Base-by-base conservation (phyloP, 345 rosid genomes). In the Alliaria petiolata region DNA sequence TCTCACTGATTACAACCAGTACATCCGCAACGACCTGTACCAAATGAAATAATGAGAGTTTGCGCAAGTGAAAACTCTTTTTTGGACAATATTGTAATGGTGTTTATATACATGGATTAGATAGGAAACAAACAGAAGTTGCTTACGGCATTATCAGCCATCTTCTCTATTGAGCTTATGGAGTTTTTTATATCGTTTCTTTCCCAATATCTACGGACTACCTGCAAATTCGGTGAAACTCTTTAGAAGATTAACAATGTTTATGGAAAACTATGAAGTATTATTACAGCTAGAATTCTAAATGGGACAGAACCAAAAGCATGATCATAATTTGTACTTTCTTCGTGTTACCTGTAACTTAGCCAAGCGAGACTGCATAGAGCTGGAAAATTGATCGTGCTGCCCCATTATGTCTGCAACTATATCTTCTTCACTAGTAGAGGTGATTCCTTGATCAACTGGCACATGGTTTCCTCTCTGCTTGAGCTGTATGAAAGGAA, bases 141-240 rank as follows among this genome's bases (percentile, higher is more conserved):
- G 45, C 92, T 81, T 83, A 92, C 99, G 77, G 88, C 83, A 78
- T 88, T 71, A 81, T 95, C 97, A 69, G 97, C 96, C 98, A 95
- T 95, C 84, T 88, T 95, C 81, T 88, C 97, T 81, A 90, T 82
- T 46, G 89, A 85, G 74, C 81, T 69, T 61, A 95, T 84, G 25
- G 87, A 85, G 72, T 89, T 93, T 76, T 85, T 95, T 13, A 90
- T 59, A 80, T 92, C 97, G 62, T 81, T 85, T 77, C 99, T 85
- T 75, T 85, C 91, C 99, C 99, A 95, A 69, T 76, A 87, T 81
- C 95, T 85, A 69, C 81, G 82, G 72, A 92, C 92, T 36, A 75
- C 93, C 99, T 95, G 80, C 60, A 84, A 50, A 70, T 50, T 12
- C 12, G 42, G 36, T 30, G 20, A 81, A 67, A 80, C 43, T 69